Evolutionary conservation across 306 rosid genomes (phyloP).

Genomic region (Biancaea sappan): DNA sequence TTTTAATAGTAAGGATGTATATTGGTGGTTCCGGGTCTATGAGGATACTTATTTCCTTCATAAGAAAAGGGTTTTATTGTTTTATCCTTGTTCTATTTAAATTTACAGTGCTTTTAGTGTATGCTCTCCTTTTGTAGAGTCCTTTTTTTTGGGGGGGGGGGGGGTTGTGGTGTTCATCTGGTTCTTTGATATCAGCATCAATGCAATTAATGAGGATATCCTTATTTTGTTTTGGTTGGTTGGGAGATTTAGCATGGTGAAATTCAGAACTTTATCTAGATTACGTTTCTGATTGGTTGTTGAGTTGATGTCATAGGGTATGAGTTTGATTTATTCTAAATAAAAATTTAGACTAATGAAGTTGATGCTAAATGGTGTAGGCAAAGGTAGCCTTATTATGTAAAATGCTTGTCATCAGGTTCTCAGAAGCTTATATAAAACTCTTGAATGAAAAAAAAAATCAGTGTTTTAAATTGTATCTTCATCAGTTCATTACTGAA

Average conservation of each 20-base stretch:
- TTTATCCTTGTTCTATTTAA: neutral
- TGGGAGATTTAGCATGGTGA: neutral
- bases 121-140: neutral
- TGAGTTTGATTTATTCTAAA: slow-evolving; percentile 24
- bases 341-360: slow-evolving; percentile 12
- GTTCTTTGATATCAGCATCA: neutral
- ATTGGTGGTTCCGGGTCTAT: neutral
- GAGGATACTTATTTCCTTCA: neutral
- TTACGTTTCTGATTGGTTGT: neutral
- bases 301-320: neutral
- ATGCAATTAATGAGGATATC: neutral
- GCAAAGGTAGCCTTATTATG: neutral
- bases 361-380: neutral
- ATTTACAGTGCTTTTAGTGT: neutral
- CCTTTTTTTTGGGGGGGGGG: neutral
- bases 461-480: neutral
- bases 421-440: neutral
- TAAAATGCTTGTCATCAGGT: neutral
- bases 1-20: neutral
- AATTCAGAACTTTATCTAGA: neutral
- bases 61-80: neutral
- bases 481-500: neutral
- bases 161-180: neutral
- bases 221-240: neutral
- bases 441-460: neutral